phyloP scores from a whole-genome alignment of 805 yeast species.

The Pichia sporocuriosa region DNA sequence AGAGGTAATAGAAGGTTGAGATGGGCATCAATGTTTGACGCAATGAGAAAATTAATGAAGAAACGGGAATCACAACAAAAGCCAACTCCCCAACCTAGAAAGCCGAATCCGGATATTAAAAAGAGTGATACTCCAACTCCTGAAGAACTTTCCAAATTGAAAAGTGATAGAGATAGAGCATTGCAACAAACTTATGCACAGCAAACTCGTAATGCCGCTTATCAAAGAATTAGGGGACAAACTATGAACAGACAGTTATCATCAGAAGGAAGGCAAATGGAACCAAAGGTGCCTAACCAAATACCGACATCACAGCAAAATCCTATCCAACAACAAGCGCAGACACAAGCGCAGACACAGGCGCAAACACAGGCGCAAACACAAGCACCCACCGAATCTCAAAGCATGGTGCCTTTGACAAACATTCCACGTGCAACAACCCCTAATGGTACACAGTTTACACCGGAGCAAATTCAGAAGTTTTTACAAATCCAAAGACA shows the following conservation, averaged over 20 bases:
- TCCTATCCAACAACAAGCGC: neutral
- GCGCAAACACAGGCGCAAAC: conserved; percentile 4
- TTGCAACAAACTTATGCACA: conserved; percentile 64
- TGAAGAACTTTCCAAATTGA: conserved; percentile 73
- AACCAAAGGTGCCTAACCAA: conserved; percentile 12
- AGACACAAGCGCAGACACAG: conserved; percentile 5
- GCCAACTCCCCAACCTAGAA: conserved; percentile 39
- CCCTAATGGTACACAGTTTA: conserved; percentile 51
- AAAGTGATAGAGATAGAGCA: conserved; percentile 80
- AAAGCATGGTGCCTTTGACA: neutral
- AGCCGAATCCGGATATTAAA: conserved; percentile 23
- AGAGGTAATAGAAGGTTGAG: conserved; percentile 85
- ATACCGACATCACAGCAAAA: conserved; percentile 11
- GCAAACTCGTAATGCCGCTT: conserved; percentile 16
- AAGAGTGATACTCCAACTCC: conserved; percentile 64
- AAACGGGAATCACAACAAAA: conserved; percentile 75
- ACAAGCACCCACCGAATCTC: neutral
- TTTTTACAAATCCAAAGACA: conserved; percentile 47
- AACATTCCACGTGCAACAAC: conserved; percentile 33
- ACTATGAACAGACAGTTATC: conserved; percentile 15
- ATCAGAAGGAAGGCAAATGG: conserved; percentile 14
- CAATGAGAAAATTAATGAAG: conserved; percentile 81
- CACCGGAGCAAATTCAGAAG: conserved; percentile 56
- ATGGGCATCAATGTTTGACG: conserved; percentile 98
- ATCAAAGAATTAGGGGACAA: conserved; percentile 21